phyloP scores from a whole-genome alignment of 352 stramenopile species.

The Bremia lactucae region DNA sequence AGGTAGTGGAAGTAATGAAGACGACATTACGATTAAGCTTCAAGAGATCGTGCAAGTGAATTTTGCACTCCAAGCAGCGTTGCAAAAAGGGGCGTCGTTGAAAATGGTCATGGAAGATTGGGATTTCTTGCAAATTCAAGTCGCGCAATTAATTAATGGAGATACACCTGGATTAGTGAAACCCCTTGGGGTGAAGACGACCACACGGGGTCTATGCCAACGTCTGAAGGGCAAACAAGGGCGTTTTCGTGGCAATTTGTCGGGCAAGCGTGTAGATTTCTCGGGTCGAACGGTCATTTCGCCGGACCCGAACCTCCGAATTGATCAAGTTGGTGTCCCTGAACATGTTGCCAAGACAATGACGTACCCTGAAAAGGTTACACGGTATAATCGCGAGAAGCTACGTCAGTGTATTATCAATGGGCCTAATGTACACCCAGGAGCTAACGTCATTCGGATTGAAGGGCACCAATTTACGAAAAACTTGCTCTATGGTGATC shows the following conservation, averaged over 20 bases:
- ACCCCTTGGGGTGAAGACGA: constrained; percentile 87
- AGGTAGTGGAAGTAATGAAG: constrained; percentile 92
- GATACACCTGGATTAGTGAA: constrained; percentile 95
- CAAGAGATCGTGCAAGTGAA: constrained; percentile 99
- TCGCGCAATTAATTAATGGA: constrained; percentile 98
- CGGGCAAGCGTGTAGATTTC: constrained; percentile 98
- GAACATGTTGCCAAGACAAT: constrained; percentile 94
- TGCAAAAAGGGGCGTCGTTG: constrained; percentile 92
- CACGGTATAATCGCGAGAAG: constrained; percentile 96
- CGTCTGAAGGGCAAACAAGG: constrained; percentile 96
- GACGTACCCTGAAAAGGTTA: constrained; percentile 97
- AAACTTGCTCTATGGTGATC: constrained; percentile 91
- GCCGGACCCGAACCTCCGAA: constrained; percentile 95
- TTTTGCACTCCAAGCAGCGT: constrained; percentile 87
- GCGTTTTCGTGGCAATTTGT: constrained; percentile 98
- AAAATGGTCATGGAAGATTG: constrained; percentile 99
- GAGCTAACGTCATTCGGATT: constrained; percentile 91
- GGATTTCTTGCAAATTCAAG: constrained; percentile 97
- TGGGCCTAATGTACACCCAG: constrained; percentile 92
- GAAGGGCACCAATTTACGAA: constrained; percentile 82
- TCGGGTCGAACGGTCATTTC: constrained; percentile 99
- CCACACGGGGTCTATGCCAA: constrained; percentile 96
- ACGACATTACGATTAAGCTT: constrained; percentile 98
- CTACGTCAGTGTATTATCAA: constrained; percentile 92
- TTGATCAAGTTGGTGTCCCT: constrained; percentile 93